Base-by-base conservation (phyloP, 371 early-diverging fungal genomes). In the Gilbertella persicaria region DNA sequence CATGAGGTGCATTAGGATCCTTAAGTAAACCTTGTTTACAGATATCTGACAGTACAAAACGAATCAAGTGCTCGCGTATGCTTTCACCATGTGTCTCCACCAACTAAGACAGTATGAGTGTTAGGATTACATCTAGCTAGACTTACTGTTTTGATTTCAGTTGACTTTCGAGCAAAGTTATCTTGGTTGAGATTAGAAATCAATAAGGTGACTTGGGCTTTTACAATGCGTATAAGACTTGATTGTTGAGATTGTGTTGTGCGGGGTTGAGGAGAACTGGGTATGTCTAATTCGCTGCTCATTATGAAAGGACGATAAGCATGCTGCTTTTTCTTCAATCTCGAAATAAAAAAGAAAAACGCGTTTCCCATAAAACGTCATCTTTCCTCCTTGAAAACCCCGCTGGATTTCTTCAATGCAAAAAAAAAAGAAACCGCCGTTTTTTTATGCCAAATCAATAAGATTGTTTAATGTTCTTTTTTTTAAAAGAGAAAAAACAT, bases 161-260 rank as follows among this genome's bases (percentile, higher is more conserved):
- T 42, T 39, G 73, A 64, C 43, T 69, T 82, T 48, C 61, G 52
- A 10, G 69, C 40, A 60, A 75, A 83, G 49, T 80, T 83, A 33
- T 79, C 79, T 50, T 73, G 67, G 43, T 73, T 75, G 47, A 83
- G 71, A 28, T 71, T 79, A 23, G 81, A 73, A 49, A 83, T 65
- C 26, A 84, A 71, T 46, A 86, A 61, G 40, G 65, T 69, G 40
- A 80, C 68, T 67, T 86, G 86, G 38, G 86, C 86, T 64, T 83
- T 86, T 35, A 82, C 80, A 39, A 84, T 84, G 20, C 79, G 81
- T 51, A 66, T 57, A 61, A 86, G 72, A 60, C 75, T 76, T 21
- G 73, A 55, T 49, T 66, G 58, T 45, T 71, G 70, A 13, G 64
- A 49, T 50, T 67, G 65, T 5, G 66, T 46, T 38, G 71, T 45